A percentile compares a stretch with the other conserved stretches of the same genome.
Conservation (phyloP, 169 alveolate genomes). For the Plasmodium billcollinsi region DNA sequence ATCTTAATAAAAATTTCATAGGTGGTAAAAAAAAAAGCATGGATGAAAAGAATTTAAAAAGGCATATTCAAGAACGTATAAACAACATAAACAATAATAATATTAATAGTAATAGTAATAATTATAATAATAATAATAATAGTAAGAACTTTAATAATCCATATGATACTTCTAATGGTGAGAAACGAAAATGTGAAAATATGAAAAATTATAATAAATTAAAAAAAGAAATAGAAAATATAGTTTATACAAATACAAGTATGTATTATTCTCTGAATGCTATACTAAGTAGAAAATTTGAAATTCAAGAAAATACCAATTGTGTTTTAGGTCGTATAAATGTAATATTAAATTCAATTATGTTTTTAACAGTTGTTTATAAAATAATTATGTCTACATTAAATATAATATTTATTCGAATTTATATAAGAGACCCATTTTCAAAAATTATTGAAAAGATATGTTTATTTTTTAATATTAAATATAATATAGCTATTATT, state of each 20-base stretch:
- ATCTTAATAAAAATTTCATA: too few species aligned
- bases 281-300: conserved; percentile 56
- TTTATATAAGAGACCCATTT: conserved; percentile 66
- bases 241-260: conserved; percentile 72
- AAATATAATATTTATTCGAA: conserved; percentile 62
- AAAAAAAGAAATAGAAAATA: conserved; percentile 66
- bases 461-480: conserved; percentile 63
- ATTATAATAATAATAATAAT: neutral
- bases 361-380: conserved; percentile 64
- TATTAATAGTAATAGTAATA: neutral
- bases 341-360: conserved; percentile 59
- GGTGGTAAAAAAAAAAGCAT: neutral
- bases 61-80: too few species aligned
- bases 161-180: conserved; percentile 9
- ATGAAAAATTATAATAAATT: conserved; percentile 59
- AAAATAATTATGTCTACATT: conserved; percentile 59
- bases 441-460: conserved; percentile 61
- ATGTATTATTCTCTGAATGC: conserved; percentile 72
- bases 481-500: conserved; percentile 59
- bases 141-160: neutral
- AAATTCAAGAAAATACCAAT: conserved; percentile 67
- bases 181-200: conserved; percentile 10
- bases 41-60: neutral
- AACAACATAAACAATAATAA: neutral
- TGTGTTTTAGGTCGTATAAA: conserved; percentile 47